Percentiles rank a stretch among this genome's conserved stretches.
These are phyloP conservation scores for Cladosporium sp. DNA, from an alignment of 2,329 filamentous ascomycete species.

Conservation along the genomic window DNA sequence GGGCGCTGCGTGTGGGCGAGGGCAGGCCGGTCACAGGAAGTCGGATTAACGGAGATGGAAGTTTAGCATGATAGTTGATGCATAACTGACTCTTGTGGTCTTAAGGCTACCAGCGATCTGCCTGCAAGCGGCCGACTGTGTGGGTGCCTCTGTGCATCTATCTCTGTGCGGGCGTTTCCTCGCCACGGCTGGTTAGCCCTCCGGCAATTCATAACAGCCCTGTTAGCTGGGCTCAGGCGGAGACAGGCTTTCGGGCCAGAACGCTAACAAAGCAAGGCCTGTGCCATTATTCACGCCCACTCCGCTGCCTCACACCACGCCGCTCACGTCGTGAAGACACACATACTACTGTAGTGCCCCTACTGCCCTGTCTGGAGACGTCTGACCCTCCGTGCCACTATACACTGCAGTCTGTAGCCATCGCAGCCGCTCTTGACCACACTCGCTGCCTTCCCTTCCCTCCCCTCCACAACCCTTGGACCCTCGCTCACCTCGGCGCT, in stretches of 20 bases:
- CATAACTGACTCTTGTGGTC: slow-evolving; percentile 1
- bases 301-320: neutral
- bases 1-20: neutral
- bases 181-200: neutral
- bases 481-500: neutral
- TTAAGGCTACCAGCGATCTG: neutral
- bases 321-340: neutral
- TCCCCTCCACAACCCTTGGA: neutral
- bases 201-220: neutral
- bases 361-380: neutral
- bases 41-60: neutral
- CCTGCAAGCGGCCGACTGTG: neutral
- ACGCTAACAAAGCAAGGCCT: neutral
- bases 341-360: neutral
- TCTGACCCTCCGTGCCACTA: neutral
- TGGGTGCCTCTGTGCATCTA: neutral
- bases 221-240: neutral
- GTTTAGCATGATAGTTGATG: neutral
- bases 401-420: neutral
- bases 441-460: neutral
- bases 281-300: neutral
- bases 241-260: neutral
- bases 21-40: neutral
- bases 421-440: too few species aligned
- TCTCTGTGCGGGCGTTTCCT: neutral